Evolutionary conservation across 2,329 filamentous ascomycete species (phyloP).

Genomic region (Penicillium decumbens): DNA sequence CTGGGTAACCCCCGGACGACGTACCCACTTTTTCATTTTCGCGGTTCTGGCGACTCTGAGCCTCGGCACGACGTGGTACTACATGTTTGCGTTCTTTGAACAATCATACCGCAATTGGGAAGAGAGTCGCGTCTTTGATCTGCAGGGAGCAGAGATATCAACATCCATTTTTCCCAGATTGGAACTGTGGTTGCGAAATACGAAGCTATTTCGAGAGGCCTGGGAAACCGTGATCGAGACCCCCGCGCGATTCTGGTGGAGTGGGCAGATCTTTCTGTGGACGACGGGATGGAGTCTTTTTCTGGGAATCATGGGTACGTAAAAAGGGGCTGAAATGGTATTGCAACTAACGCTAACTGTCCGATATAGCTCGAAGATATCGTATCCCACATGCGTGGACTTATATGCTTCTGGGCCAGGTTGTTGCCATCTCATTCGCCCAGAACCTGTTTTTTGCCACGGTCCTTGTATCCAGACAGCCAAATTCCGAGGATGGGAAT

Average conservation of each 20-base stretch:
- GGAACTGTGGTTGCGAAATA: slow-evolving; percentile 52
- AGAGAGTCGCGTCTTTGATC: slow-evolving; percentile 9
- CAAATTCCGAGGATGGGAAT: neutral
- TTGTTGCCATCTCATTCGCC: slow-evolving; percentile 58
- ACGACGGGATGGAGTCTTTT: slow-evolving; percentile 54
- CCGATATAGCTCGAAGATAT: slow-evolving; percentile 42
- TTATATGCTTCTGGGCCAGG: slow-evolving; percentile 56
- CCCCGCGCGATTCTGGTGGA: slow-evolving; percentile 58
- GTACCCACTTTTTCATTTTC: no score
- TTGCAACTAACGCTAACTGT: no score
- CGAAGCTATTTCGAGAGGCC: slow-evolving; percentile 50
- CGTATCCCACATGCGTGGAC: slow-evolving; percentile 53
- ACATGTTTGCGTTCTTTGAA: slow-evolving; percentile 43
- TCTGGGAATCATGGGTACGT: slow-evolving; percentile 53
- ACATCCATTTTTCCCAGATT: slow-evolving; percentile 27
- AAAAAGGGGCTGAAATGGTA: neutral
- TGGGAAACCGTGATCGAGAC: slow-evolving; percentile 54
- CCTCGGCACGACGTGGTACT: slow-evolving; percentile 43
- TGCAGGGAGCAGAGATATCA: neutral
- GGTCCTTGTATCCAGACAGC: slow-evolving; percentile 15
- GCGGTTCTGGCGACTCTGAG: slow-evolving; percentile 43
- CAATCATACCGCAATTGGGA: slow-evolving; percentile 52
- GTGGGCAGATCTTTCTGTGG: slow-evolving; percentile 56
- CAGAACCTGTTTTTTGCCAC: slow-evolving; percentile 56
- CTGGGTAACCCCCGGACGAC: no score